Evolutionary conservation across 2,329 filamentous ascomycete species (phyloP).

Genomic region (Trichophyton mentagrophytes): DNA sequence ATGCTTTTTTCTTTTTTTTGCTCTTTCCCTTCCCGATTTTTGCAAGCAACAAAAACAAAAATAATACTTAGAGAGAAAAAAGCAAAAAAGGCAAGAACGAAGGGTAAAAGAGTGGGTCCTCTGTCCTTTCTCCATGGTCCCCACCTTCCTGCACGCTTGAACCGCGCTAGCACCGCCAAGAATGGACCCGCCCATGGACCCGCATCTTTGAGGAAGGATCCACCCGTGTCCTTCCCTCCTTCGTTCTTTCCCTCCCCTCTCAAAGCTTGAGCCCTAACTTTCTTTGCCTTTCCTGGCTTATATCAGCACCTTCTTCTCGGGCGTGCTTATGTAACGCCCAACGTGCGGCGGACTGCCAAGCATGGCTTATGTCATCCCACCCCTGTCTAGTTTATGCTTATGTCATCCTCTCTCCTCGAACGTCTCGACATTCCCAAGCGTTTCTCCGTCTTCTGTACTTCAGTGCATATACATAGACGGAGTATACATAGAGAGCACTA

Average conservation of each 20-base stretch:
- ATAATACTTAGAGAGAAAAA: background rate
- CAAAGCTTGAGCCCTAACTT: background rate
- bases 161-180: constrained; percentile 2
- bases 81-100: background rate
- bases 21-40: background rate
- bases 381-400: background rate
- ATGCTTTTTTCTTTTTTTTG: background rate
- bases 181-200: background rate
- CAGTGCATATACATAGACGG: too few relatives aligned
- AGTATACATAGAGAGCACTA: too few relatives aligned
- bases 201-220: background rate
- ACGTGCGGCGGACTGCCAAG: background rate
- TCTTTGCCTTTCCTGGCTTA: background rate
- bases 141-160: constrained; percentile 2
- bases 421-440: background rate
- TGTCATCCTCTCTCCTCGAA: background rate
- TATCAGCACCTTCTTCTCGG: background rate
- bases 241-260: background rate
- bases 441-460: too few relatives aligned
- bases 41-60: background rate
- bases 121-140: background rate
- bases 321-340: background rate
- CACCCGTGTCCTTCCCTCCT: background rate
- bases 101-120: background rate
- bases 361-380: background rate